phyloP scores from a whole-genome alignment of 192 early-diverging fungal genomes.

The Entomortierella parvispora region DNA sequence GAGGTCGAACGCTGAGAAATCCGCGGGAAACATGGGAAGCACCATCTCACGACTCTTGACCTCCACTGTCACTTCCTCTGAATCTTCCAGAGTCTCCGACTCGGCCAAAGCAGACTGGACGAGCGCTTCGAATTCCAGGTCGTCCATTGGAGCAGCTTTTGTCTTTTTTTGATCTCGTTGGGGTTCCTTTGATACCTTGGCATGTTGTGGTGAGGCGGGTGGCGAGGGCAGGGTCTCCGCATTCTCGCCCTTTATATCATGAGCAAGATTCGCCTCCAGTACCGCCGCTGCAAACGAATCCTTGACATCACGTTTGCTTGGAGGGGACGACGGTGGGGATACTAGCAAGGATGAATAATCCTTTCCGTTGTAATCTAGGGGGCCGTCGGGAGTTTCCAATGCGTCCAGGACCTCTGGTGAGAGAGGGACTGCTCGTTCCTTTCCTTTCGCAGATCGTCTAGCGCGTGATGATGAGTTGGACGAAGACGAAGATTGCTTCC shows the following conservation, averaged over 20 bases:
- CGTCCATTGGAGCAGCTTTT: not conserved
- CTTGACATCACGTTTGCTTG: not conserved
- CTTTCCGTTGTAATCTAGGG: not conserved
- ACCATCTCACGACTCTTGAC: not conserved
- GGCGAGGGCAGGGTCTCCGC: slow-evolving; percentile 22
- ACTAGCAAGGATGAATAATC: not conserved
- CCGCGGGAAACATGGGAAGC: too few relatives aligned
- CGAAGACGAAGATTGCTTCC: slow-evolving; percentile 4
- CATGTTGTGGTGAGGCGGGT: slow-evolving; percentile 23
- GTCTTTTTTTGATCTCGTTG: not conserved
- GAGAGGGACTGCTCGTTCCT: slow-evolving; percentile 12
- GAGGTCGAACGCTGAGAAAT: too few relatives aligned
- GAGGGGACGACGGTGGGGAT: slow-evolving; percentile 26
- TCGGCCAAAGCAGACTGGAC: too few relatives aligned
- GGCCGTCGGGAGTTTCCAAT: not conserved
- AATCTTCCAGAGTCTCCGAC: too few relatives aligned
- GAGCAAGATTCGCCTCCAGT: not conserved
- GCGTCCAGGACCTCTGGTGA: not conserved
- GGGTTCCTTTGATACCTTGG: not conserved
- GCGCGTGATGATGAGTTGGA: slow-evolving; percentile 3
- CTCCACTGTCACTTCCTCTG: not conserved
- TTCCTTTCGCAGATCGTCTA: slow-evolving; percentile 7
- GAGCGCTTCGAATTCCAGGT: too few relatives aligned
- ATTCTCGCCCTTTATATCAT: not conserved
- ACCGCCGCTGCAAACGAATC: not conserved